phyloP scores from a whole-genome alignment of 345 rosid genomes.

The Fremontodendron californicum region DNA sequence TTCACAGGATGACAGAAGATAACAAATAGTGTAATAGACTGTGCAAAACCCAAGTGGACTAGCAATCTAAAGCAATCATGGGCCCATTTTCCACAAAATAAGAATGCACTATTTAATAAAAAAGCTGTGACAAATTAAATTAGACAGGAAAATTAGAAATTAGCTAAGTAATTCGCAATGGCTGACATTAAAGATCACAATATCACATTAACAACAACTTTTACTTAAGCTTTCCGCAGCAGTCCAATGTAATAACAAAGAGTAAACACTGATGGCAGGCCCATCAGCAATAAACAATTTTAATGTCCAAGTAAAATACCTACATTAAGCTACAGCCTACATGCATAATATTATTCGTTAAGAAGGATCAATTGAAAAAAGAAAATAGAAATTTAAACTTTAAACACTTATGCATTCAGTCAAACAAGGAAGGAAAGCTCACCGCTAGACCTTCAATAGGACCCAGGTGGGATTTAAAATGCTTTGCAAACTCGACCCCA shows the following conservation, averaged over 20 bases:
- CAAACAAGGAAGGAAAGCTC: constrained; percentile 27
- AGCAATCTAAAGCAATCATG: not conserved
- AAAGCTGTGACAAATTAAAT: not conserved
- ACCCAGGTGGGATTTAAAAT: constrained; percentile 90
- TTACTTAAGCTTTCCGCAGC: not conserved
- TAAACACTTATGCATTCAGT: not conserved
- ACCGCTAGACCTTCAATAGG: constrained; percentile 95
- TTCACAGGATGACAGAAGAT: not conserved
- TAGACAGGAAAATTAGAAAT: not conserved
- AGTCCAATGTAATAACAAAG: not conserved
- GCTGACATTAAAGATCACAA: not conserved
- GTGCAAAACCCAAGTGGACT: not conserved
- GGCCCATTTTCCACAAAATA: not conserved
- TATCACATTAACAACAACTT: not conserved
- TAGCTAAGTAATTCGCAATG: not conserved
- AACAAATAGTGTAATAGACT: not conserved
- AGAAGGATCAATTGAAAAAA: not conserved
- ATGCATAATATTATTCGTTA: not conserved
- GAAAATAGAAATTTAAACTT: not conserved
- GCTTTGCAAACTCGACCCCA: constrained; percentile 97
- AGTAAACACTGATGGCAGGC: not conserved
- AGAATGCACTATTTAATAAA: not conserved
- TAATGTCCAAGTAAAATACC: not conserved
- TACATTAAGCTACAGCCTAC: not conserved
- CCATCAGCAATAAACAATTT: not conserved